These are phyloP conservation scores for Tetrapisispora taiwanensis DNA, from an alignment of 805 yeast genomes.

Conservation along the genomic window DNA sequence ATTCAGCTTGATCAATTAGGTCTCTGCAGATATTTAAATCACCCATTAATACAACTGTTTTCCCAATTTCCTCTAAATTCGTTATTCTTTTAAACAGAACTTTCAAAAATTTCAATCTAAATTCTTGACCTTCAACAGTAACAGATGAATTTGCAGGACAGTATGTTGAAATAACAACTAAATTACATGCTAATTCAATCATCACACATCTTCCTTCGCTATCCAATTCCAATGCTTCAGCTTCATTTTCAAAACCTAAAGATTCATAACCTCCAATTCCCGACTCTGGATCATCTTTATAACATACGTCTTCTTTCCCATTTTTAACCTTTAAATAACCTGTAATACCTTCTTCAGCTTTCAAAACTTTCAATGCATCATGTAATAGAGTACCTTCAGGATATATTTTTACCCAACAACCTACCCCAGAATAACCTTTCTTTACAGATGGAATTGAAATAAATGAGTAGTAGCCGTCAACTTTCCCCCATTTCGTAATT, in stretches of 20 bases:
- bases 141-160: constrained; percentile 87
- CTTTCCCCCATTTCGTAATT: constrained; percentile 37
- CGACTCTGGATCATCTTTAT: constrained; percentile 14
- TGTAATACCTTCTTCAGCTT: constrained; percentile 88
- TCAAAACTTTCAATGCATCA: constrained; percentile 41
- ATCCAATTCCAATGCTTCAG: constrained; percentile 43
- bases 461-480: constrained; percentile 52
- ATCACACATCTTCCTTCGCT: constrained; percentile 77
- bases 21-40: constrained; percentile 80
- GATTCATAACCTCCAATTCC: constrained; percentile 68
- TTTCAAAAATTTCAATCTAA: constrained; percentile 47
- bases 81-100: constrained; percentile 53
- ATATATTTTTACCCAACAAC: constrained; percentile 58
- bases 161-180: constrained; percentile 58
- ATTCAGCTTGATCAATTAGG: constrained; percentile 73
- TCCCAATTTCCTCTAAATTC: constrained; percentile 44
- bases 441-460: constrained; percentile 56
- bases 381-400: constrained; percentile 33
- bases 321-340: constrained; percentile 37
- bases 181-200: constrained; percentile 54
- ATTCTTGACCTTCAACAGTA: constrained; percentile 55
- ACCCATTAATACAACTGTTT: constrained; percentile 73
- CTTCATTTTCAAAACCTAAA: constrained; percentile 23
- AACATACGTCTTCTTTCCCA: constrained; percentile 5
- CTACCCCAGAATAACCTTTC: constrained; percentile 90